These are phyloP conservation scores for Blastobotrys arbuscula DNA, from an alignment of 1,139 yeast species.

Conservation along the genomic window DNA sequence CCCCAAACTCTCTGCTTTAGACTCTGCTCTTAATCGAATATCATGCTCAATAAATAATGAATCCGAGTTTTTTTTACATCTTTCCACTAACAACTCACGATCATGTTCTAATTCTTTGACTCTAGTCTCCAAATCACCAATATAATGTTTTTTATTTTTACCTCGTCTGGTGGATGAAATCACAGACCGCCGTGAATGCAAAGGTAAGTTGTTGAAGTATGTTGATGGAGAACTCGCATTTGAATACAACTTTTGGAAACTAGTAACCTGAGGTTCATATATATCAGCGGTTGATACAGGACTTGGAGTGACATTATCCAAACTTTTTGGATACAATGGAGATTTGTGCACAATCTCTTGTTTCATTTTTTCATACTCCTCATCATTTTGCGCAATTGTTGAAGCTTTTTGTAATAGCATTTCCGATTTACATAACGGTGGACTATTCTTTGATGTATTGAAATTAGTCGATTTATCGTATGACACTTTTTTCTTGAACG, in stretches of 20 bases:
- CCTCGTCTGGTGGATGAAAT: neutral
- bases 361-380: neutral
- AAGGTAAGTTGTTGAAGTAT: neutral
- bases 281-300: slow-evolving; percentile 13
- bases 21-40: slow-evolving; percentile 11
- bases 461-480: slow-evolving; percentile 5
- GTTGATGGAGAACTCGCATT: neutral
- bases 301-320: neutral
- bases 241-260: neutral
- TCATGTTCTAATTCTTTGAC: slow-evolving; percentile 10
- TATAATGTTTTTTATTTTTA: neutral
- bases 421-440: slow-evolving; percentile 3
- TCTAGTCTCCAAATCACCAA: slow-evolving; percentile 7
- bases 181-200: neutral
- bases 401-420: slow-evolving; percentile 2
- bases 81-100: slow-evolving; percentile 1
- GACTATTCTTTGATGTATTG: neutral
- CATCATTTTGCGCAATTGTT: neutral
- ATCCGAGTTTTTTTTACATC: slow-evolving; percentile 4
- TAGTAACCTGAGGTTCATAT: slow-evolving; percentile 4
- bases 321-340: slow-evolving; percentile 1
- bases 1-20: slow-evolving; percentile 14
- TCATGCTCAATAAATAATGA: slow-evolving; percentile 9
- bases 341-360: slow-evolving; percentile 8
- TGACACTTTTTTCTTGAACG: neutral